Conservation (phyloP, 495 filamentous ascomycete species). For the Neurospora sp. region DNA sequence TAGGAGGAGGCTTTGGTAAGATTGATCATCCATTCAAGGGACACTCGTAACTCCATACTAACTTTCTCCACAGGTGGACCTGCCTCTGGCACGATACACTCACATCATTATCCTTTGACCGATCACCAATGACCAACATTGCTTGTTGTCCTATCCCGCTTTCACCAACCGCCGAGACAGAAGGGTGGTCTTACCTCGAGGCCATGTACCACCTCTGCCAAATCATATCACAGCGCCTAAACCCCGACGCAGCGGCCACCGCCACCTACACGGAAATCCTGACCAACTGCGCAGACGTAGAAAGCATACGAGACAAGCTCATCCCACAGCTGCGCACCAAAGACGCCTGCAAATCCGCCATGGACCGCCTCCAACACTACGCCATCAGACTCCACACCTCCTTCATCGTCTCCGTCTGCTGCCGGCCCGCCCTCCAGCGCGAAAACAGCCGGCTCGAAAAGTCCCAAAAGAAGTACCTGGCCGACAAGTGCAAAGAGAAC, state of each 20-base stretch:
- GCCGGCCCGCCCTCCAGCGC: slow-evolving; percentile 42
- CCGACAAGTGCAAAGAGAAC: slow-evolving; percentile 49
- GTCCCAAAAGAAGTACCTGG: slow-evolving; percentile 36
- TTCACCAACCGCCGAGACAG: slow-evolving; percentile 30
- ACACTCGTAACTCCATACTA: background rate
- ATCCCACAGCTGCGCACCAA: slow-evolving; percentile 35
- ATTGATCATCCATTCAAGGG: background rate
- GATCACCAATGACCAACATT: slow-evolving; percentile 44
- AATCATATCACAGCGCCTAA: slow-evolving; percentile 39
- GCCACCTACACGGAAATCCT: slow-evolving; percentile 39
- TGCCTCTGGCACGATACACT: slow-evolving; percentile 48
- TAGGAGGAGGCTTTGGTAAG: slow-evolving; percentile 36
- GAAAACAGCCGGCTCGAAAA: slow-evolving; percentile 29
- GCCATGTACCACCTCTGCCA: slow-evolving; percentile 45
- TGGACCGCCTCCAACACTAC: slow-evolving; percentile 45
- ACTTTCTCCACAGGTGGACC: slow-evolving; percentile 35
- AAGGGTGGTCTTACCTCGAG: slow-evolving; percentile 43
- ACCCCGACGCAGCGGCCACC: slow-evolving; percentile 37
- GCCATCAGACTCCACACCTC: slow-evolving; percentile 45
- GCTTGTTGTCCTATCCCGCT: slow-evolving; percentile 37
- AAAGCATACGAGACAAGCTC: slow-evolving; percentile 36
- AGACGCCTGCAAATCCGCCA: slow-evolving; percentile 42
- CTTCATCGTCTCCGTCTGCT: slow-evolving; percentile 45
- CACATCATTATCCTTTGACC: slow-evolving; percentile 46
- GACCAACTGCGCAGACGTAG: slow-evolving; percentile 36